phyloP scores from a whole-genome alignment of 768 basidiomycete species.

The Hygrophoropsis aurantiaca region DNA sequence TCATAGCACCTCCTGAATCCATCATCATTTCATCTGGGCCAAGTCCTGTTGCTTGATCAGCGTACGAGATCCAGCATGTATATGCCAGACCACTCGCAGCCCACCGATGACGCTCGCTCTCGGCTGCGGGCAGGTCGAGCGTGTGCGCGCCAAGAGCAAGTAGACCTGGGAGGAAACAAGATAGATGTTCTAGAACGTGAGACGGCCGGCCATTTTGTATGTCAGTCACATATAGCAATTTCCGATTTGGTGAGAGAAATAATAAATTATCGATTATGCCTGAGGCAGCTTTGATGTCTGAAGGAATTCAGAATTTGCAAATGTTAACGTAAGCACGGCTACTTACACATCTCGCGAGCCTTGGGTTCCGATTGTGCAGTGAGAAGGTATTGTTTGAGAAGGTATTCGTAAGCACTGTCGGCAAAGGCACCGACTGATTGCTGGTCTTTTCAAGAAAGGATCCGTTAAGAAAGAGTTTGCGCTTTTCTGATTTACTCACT shows the following conservation, averaged over 20 bases:
- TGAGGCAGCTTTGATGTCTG: conserved; percentile 51
- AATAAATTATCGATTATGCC: conserved; percentile 59
- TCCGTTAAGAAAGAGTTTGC: background rate
- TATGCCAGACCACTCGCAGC: conserved; percentile 63
- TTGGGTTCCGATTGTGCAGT: conserved; percentile 44
- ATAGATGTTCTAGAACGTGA: conserved; percentile 61
- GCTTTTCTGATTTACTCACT: conserved; percentile 8
- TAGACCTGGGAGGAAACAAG: conserved; percentile 69
- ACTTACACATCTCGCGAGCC: conserved; percentile 53
- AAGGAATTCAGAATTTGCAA: too few species aligned
- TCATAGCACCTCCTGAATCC: conserved; percentile 12
- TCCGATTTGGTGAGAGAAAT: conserved; percentile 54
- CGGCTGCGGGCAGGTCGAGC: conserved; percentile 35
- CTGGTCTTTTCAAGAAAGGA: conserved; percentile 26
- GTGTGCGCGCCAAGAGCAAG: conserved; percentile 61
- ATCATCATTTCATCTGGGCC: conserved; percentile 18
- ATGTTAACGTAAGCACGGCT: too few species aligned
- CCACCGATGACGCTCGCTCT: conserved; percentile 49
- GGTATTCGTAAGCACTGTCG: conserved; percentile 69
- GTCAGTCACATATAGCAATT: conserved; percentile 67
- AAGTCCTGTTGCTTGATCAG: conserved; percentile 37
- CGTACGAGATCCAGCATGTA: conserved; percentile 50
- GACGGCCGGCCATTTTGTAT: conserved; percentile 30
- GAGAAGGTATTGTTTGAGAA: conserved; percentile 64
- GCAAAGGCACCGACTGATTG: conserved; percentile 56